These are phyloP conservation scores for Colletotrichum chrysophilum DNA, from an alignment of 2,329 filamentous ascomycete genomes.

Conservation along the genomic window DNA sequence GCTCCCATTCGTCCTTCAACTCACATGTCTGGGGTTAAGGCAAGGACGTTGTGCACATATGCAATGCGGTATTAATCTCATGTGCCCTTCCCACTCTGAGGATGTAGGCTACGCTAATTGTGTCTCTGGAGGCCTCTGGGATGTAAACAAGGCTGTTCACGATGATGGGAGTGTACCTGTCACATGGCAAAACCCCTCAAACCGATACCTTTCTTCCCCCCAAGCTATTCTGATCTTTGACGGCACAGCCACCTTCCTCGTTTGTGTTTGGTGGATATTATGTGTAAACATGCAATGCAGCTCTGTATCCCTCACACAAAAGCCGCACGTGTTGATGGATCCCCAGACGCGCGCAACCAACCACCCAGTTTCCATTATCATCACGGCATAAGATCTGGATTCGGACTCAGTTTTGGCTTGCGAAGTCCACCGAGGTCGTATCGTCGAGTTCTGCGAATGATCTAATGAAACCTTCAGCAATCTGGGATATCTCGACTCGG, in stretches of 20 bases:
- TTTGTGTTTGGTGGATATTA: neutral
- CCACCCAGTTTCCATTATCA: neutral
- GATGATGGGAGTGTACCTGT: neutral
- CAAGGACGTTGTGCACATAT: neutral
- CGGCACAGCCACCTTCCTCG: neutral
- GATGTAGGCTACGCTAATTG: neutral
- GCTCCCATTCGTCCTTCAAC: neutral
- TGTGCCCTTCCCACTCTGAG: neutral
- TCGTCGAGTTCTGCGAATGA: neutral
- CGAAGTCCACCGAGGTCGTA: neutral
- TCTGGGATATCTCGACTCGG: neutral
- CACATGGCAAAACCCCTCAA: neutral
- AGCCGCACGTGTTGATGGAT: neutral
- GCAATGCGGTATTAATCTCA: slow-evolving; percentile 10
- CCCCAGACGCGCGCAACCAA: neutral
- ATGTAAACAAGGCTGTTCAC: neutral
- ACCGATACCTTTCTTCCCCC: neutral
- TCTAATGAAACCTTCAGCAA: neutral
- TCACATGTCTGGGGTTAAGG: neutral
- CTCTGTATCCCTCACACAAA: neutral
- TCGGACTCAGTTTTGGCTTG: neutral
- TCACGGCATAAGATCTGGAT: neutral
- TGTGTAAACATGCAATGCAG: neutral
- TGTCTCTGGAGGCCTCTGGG: neutral
- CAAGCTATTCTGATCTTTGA: neutral